phyloP scores from a whole-genome alignment of 257 asterid genomes.

The Echium plantagineum region DNA sequence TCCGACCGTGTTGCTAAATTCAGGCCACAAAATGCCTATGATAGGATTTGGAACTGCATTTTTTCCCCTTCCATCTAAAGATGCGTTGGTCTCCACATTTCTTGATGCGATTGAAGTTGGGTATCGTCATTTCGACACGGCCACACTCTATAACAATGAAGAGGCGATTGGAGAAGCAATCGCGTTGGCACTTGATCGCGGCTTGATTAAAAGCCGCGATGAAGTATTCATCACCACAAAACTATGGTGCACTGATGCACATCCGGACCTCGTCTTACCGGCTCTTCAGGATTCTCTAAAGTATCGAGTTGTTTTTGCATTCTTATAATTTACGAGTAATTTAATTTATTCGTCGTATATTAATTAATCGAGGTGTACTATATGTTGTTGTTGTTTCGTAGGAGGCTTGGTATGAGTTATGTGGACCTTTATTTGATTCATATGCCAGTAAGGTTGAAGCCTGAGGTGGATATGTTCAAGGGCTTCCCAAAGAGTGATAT shows the following conservation, averaged over 20 bases:
- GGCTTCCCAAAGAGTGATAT: slow-evolving; percentile 18
- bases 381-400: slow-evolving; percentile 12
- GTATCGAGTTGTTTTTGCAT: not conserved
- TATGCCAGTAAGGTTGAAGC: slow-evolving; percentile 35
- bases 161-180: slow-evolving; percentile 44
- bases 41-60: slow-evolving; percentile 41
- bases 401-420: slow-evolving; percentile 43
- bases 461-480: slow-evolving; percentile 14
- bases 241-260: slow-evolving; percentile 42
- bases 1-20: slow-evolving; percentile 21
- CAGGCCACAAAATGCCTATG: slow-evolving; percentile 37
- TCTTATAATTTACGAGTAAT: no score
- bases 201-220: slow-evolving; percentile 36
- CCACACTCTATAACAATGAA: slow-evolving; percentile 43
- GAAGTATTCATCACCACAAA: slow-evolving; percentile 62
- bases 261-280: slow-evolving; percentile 35
- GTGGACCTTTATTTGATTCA: slow-evolving; percentile 61
- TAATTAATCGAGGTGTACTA: no score
- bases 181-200: slow-evolving; percentile 32
- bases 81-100: slow-evolving; percentile 24
- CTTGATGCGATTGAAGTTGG: slow-evolving; percentile 50
- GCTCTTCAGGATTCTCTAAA: slow-evolving; percentile 46
- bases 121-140: slow-evolving; percentile 64
- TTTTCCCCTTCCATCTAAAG: slow-evolving; percentile 18
- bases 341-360: no score